Conservation (phyloP, 2,329 filamentous ascomycete species). For the Phialocephala subalpina region DNA sequence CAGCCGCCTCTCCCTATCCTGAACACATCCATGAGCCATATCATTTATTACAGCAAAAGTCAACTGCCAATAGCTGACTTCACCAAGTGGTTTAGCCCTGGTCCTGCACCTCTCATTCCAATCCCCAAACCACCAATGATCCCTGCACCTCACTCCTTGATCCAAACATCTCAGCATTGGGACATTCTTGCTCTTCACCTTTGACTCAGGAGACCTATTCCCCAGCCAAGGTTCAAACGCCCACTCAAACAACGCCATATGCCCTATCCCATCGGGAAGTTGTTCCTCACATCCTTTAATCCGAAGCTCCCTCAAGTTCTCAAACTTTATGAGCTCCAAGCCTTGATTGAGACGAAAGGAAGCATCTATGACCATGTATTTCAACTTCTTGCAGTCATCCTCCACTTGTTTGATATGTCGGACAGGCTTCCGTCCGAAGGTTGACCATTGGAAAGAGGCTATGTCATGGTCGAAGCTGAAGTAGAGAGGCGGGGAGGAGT, state of each 20-base stretch:
- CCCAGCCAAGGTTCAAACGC: slow-evolving; percentile 8
- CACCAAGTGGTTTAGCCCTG: neutral
- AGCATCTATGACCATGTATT: slow-evolving; percentile 12
- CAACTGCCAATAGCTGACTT: slow-evolving; percentile 13
- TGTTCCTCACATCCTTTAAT: slow-evolving; percentile 16
- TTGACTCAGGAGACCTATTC: slow-evolving; percentile 1
- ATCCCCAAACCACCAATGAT: slow-evolving; percentile 23
- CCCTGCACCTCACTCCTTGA: slow-evolving; percentile 10
- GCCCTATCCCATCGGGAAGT: slow-evolving; percentile 1
- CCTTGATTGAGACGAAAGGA: slow-evolving; percentile 15
- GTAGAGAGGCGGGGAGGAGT: slow-evolving; percentile 6
- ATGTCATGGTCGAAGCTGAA: slow-evolving; percentile 25
- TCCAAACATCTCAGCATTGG: slow-evolving; percentile 15
- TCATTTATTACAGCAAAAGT: slow-evolving; percentile 18
- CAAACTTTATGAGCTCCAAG: slow-evolving; percentile 16
- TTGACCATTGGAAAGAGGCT: slow-evolving; percentile 13
- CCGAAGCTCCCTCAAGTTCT: slow-evolving; percentile 17
- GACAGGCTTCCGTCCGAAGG: slow-evolving; percentile 15
- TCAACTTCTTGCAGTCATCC: slow-evolving; percentile 12
- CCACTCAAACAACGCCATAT: slow-evolving; percentile 1
- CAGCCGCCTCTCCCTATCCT: slow-evolving; percentile 11
- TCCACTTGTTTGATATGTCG: slow-evolving; percentile 11
- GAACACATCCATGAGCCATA: slow-evolving; percentile 17
- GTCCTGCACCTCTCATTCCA: slow-evolving; percentile 21
- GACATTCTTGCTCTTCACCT: slow-evolving; percentile 2